Evolutionary conservation across 2,329 filamentous ascomycete species (phyloP), one percentile per base, ranked within the genome.

Genomic region (Scolecobasidium constrictum): DNA sequence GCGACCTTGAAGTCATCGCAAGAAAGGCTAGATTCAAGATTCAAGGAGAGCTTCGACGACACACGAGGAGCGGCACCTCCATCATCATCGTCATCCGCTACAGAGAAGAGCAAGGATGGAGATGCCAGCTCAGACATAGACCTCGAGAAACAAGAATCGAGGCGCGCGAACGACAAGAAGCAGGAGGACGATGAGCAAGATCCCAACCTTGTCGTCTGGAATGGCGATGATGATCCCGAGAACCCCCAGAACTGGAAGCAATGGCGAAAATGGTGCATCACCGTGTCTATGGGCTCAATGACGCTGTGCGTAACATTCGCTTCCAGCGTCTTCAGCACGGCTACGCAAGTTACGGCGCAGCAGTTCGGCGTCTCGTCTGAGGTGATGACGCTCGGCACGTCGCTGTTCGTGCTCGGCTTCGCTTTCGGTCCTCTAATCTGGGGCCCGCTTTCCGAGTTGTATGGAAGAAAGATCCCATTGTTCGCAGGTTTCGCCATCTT

Each of bases 201-300:
- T 47, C 65, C 68, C 2, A 68, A 73, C 46, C 58, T 76, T 9
- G 69, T 81, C 11, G 70, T 68, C 46, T 83, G 76, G 73, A 73
- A 80, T 48, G 68, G 71, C 0, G 67, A 70, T 0, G 57, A 73
- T 42, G 76, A 79, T 43, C 69, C 71, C 1, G 57, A 66, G 26
- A 77, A 80, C 45, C 77, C 78, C 0, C 58, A 71, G 48, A 83
- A 82, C 54, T 82, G 77, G 76, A 51, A 65, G 2, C 50, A 51
- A 1, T 46, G 46, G 5, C 63, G 60, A 49, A 75, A 73, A 53
- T 65, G 65, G 51, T n/a, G 35, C 7, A 36, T 42, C 11, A 71
- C 67, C 1, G 50, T 64, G 21, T 49, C 58, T 1, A 56, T 68
- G 40, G 64, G 61, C 2, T 28, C 54, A 2, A 60, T 70, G 53